Conservation (phyloP, 352 stramenopile genomes). For the Paralagenidium karlingii region DNA sequence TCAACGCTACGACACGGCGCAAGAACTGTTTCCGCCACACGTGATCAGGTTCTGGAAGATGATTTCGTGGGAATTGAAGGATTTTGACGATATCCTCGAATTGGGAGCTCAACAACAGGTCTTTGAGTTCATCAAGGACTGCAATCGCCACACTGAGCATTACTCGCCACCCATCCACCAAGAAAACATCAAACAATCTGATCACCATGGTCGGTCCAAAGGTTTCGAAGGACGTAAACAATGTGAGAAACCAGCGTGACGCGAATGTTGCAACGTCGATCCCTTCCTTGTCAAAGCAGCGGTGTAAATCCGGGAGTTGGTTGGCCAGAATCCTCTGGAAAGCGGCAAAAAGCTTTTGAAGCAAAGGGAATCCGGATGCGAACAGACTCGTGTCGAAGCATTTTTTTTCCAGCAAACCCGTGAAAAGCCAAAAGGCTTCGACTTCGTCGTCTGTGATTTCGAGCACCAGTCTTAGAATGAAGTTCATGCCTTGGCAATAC, state of each 20-base stretch:
- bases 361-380: conserved; percentile 53
- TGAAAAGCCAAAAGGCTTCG: conserved; percentile 75
- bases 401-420: conserved; percentile 60
- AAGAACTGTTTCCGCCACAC: conserved; percentile 32
- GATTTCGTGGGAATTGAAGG: conserved; percentile 41
- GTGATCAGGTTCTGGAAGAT: conserved; percentile 29
- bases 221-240: conserved; percentile 75
- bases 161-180: conserved; percentile 68
- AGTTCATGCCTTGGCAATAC: conserved; percentile 85
- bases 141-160: conserved; percentile 71
- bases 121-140: conserved; percentile 56
- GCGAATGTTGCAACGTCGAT: conserved; percentile 61
- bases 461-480: conserved; percentile 58
- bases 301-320: conserved; percentile 51
- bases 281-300: conserved; percentile 39
- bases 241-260: conserved; percentile 76
- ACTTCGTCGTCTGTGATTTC: conserved; percentile 52
- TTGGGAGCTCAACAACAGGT: conserved; percentile 29
- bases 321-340: conserved; percentile 50
- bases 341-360: conserved; percentile 49
- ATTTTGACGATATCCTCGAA: conserved; percentile 59
- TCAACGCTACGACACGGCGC: conserved; percentile 43
- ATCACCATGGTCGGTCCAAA: conserved; percentile 48
- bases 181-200: conserved; percentile 62
- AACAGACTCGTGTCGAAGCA: conserved; percentile 62